A percentile compares a stretch with the other conserved stretches of the same genome.
These are phyloP conservation scores for Blepharisma japonicum DNA, from an alignment of 73 alveolate species.

Conservation along the genomic window DNA sequence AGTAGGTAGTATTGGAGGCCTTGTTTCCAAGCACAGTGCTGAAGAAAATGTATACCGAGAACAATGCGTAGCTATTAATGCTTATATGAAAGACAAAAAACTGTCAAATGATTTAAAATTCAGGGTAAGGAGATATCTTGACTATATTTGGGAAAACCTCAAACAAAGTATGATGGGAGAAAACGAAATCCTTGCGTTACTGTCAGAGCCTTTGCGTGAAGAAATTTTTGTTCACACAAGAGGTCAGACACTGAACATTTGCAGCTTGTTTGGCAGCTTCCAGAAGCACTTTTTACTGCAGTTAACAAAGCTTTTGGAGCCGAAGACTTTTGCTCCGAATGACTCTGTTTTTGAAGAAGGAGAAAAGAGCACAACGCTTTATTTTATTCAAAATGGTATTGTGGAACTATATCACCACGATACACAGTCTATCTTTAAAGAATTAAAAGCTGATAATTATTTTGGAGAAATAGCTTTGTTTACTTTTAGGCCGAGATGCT, in stretches of 20 bases:
- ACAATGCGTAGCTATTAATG: slow-evolving; percentile 54
- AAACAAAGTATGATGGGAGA: slow-evolving; percentile 46
- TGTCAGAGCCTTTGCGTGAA: slow-evolving; percentile 50
- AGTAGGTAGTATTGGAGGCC: slow-evolving; percentile 74
- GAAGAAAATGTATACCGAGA: slow-evolving; percentile 57
- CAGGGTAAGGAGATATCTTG: slow-evolving; percentile 69
- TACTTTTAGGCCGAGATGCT: slow-evolving; percentile 10
- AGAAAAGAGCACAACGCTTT: slow-evolving; percentile 48
- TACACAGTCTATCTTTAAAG: slow-evolving; percentile 54
- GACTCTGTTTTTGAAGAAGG: slow-evolving; percentile 60
- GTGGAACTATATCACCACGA: slow-evolving; percentile 49
- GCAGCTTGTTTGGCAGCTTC: slow-evolving; percentile 40
- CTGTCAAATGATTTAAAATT: slow-evolving; percentile 58
- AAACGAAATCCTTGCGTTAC: slow-evolving; percentile 56
- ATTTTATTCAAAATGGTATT: slow-evolving; percentile 62
- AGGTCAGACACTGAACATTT: slow-evolving; percentile 44
- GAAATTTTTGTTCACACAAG: slow-evolving; percentile 46
- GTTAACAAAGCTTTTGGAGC: slow-evolving; percentile 45
- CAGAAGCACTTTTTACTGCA: slow-evolving; percentile 39
- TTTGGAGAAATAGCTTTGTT: slow-evolving; percentile 67
- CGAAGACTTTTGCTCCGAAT: slow-evolving; percentile 50
- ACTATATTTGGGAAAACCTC: slow-evolving; percentile 58
- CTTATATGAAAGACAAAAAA: slow-evolving; percentile 56
- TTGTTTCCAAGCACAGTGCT: slow-evolving; percentile 57
- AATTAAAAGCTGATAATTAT: slow-evolving; percentile 43